Percentiles rank a stretch among this genome's conserved stretches.
phyloP scores from a whole-genome alignment of 1,284 basidiomycete species.

The Microbotryum lychnidis-dioicae region DNA sequence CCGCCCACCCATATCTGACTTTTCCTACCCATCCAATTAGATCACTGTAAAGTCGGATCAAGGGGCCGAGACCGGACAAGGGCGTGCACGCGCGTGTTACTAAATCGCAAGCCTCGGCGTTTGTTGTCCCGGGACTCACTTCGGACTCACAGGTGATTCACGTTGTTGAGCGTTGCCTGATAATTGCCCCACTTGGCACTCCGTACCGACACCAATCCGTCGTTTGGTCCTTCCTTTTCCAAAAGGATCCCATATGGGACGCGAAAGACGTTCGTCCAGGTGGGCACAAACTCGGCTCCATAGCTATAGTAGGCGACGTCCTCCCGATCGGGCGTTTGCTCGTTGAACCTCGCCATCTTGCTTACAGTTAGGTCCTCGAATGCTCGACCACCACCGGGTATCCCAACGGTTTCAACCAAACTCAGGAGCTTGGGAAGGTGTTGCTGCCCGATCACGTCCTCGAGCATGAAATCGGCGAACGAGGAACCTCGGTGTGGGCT shows the following conservation, averaged over 20 bases:
- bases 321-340: constrained; percentile 64
- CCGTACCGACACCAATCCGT: constrained; percentile 75
- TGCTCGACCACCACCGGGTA: constrained; percentile 74
- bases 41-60: constrained; percentile 6
- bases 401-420: constrained; percentile 64
- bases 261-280: constrained; percentile 50
- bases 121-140: constrained; percentile 18
- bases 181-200: constrained; percentile 66
- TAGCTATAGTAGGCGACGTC: constrained; percentile 83
- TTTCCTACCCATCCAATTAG: constrained; percentile 46
- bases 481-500: constrained; percentile 86
- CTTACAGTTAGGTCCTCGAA: constrained; percentile 72
- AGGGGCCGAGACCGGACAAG: background rate
- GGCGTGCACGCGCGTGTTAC: background rate
- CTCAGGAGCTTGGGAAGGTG: constrained; percentile 53
- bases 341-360: constrained; percentile 81
- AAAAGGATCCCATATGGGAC: constrained; percentile 68
- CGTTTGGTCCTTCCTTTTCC: constrained; percentile 69
- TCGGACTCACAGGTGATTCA: constrained; percentile 84
- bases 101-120: background rate
- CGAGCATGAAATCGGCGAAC: constrained; percentile 85
- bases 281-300: constrained; percentile 82
- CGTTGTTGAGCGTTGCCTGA: constrained; percentile 67
- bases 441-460: constrained; percentile 59
- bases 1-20: constrained; percentile 69